Conservation (phyloP, 768 basidiomycete species). For the Phaffia australis region DNA sequence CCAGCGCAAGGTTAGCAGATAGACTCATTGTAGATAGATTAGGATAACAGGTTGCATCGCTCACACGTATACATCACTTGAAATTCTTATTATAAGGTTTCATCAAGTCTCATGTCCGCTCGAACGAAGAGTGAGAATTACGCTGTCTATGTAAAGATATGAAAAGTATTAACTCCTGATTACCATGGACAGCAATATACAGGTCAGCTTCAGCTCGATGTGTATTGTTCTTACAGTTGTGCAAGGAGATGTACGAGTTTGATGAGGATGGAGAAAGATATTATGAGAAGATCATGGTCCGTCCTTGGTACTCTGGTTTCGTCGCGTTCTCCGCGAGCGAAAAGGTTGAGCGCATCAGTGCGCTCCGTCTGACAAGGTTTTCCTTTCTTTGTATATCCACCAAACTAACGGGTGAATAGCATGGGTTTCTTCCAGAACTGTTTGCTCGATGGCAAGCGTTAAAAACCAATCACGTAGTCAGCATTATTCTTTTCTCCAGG, state of each 20-base stretch:
- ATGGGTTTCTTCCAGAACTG: constrained; percentile 72
- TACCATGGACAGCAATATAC: too few species aligned
- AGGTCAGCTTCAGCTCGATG: too few species aligned
- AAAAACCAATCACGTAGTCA: constrained; percentile 82
- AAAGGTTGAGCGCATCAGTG: background rate
- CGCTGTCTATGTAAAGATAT: background rate
- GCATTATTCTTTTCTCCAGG: constrained; percentile 85
- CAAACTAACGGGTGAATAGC: constrained; percentile 1
- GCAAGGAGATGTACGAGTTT: constrained; percentile 92
- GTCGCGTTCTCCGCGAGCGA: background rate
- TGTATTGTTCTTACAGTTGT: constrained; percentile 79
- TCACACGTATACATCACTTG: constrained; percentile 81
- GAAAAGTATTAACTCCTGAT: background rate
- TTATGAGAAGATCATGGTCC: constrained; percentile 83
- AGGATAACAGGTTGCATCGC: constrained; percentile 68
- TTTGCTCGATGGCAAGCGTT: constrained; percentile 74
- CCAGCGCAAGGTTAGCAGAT: constrained; percentile 50
- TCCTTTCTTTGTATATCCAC: background rate
- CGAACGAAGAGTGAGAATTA: background rate
- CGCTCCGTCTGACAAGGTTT: background rate
- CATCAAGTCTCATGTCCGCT: background rate
- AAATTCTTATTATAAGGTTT: constrained; percentile 79
- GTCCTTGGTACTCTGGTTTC: constrained; percentile 16
- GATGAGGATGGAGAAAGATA: constrained; percentile 90
- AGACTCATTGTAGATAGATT: constrained; percentile 44